Evolutionary conservation across 345 rosid species (phyloP), one percentile per base, ranked within the genome.

Genomic region (Linum trigynum): DNA sequence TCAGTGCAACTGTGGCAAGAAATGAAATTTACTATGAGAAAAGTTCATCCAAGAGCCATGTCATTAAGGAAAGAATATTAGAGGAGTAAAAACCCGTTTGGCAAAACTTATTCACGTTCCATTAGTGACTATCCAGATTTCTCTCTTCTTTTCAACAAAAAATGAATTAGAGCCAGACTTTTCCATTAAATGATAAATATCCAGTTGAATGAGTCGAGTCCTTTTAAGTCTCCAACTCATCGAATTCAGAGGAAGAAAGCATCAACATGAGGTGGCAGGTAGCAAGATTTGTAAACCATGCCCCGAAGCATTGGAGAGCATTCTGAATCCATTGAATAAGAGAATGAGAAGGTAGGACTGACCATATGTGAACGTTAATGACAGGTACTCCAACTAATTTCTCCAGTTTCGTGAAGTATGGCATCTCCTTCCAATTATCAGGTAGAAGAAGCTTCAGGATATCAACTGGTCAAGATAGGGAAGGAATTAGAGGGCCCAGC

Each of bases 311-410:
- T 12, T 23, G 59, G 51, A 71, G 36, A 66, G 36, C 38, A 39
- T 12, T n/a, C 12, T 38, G 23, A 42, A 14, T 65, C 17, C 23
- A 35, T 60, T 15, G 56, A 36, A 32, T 32, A 42, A 64, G 17
- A 58, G 59, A 17, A 66, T 62, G 6, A 43, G 53, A 70, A 16
- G 15, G 63, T 68, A 68, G 79, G 68, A 88, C 97, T 80, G 64
- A 92, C 97, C 98, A 88, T 82, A 92, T 86, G 70, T 92, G 98
- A 72, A 92, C 80, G n/a, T 92, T 92, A 66, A 92, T 92, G 58
- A 90, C 97, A 5, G 98, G 97, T 58, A 92, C 97, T 67, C 98
- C 98, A 59, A 88, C 95, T 79, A 92, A 78, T 81, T 90, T 92
- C 70, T 90, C 97, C 83, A 92, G 72, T 76, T 66, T 90, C 76